Conservation (phyloP, 805 yeast genomes). For the Candida railenensis region DNA sequence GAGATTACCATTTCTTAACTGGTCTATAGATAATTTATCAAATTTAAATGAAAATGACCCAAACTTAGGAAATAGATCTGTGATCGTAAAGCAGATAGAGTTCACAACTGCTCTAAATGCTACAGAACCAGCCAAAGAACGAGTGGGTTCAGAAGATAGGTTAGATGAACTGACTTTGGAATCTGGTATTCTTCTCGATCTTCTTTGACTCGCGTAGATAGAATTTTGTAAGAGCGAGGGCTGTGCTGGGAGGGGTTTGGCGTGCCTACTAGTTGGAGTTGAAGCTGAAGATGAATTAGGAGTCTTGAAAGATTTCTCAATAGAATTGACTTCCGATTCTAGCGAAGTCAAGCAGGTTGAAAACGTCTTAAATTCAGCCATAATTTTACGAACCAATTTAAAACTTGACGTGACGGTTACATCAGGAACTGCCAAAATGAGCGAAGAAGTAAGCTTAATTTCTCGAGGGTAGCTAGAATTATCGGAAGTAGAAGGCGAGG, state of each 20-base stretch:
- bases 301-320: constrained; percentile 11
- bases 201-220: constrained; percentile 11
- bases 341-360: constrained; percentile 8
- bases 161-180: background rate
- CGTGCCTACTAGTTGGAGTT: background rate
- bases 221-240: constrained; percentile 8
- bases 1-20: constrained; percentile 15
- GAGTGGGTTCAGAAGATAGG: background rate
- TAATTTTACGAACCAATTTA: constrained; percentile 7
- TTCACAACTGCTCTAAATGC: constrained; percentile 29
- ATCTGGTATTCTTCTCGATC: constrained; percentile 11
- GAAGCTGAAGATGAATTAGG: background rate
- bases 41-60: constrained; percentile 21
- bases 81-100: constrained; percentile 16
- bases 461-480: constrained; percentile 16
- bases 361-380: constrained; percentile 9
- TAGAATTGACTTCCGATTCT: constrained; percentile 10
- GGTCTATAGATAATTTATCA: constrained; percentile 16
- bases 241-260: background rate
- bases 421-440: constrained; percentile 14
- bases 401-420: constrained; percentile 12
- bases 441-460: constrained; percentile 14
- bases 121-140: constrained; percentile 9
- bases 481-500: background rate
- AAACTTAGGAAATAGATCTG: constrained; percentile 19